phyloP scores from a whole-genome alignment of 805 yeast genomes.

The Kuraishia capsulata region DNA sequence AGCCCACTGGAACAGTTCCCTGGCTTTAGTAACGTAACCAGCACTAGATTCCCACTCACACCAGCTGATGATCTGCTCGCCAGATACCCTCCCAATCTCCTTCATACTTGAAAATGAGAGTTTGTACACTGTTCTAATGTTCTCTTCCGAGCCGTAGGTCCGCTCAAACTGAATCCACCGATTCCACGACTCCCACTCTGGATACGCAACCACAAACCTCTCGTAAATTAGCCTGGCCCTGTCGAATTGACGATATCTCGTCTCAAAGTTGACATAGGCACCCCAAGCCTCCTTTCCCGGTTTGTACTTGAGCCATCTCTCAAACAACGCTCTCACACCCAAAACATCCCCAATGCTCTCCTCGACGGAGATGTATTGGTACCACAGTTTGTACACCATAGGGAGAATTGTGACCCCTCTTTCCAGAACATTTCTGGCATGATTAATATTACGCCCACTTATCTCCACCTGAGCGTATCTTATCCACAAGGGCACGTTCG shows the following conservation, averaged over 20 bases:
- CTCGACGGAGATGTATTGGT: slow-evolving; percentile 70
- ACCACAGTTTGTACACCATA: slow-evolving; percentile 80
- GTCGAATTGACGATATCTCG: slow-evolving; percentile 41
- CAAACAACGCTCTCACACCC: slow-evolving; percentile 58
- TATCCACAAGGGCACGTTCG: slow-evolving; percentile 78
- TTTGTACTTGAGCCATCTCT: slow-evolving; percentile 75
- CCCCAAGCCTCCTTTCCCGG: slow-evolving; percentile 65
- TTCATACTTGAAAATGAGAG: slow-evolving; percentile 50
- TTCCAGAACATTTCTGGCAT: slow-evolving; percentile 79
- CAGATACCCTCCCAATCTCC: slow-evolving; percentile 11
- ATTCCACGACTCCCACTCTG: slow-evolving; percentile 53
- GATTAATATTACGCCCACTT: slow-evolving; percentile 64
- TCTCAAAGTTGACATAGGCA: slow-evolving; percentile 65
- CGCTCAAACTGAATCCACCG: slow-evolving; percentile 71
- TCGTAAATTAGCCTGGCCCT: slow-evolving; percentile 52
- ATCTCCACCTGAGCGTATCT: slow-evolving; percentile 76
- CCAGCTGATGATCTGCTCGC: slow-evolving; percentile 41
- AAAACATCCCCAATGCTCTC: slow-evolving; percentile 60
- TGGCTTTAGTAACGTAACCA: slow-evolving; percentile 53
- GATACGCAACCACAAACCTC: slow-evolving; percentile 44
- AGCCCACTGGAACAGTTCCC: slow-evolving; percentile 46
- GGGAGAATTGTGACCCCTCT: slow-evolving; percentile 72
- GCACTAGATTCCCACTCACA: slow-evolving; percentile 61
- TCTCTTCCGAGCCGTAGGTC: slow-evolving; percentile 31
- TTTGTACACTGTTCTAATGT: slow-evolving; percentile 58